Base-by-base conservation (phyloP, 192 early-diverging fungal species). In the Coemansia sp. region DNA sequence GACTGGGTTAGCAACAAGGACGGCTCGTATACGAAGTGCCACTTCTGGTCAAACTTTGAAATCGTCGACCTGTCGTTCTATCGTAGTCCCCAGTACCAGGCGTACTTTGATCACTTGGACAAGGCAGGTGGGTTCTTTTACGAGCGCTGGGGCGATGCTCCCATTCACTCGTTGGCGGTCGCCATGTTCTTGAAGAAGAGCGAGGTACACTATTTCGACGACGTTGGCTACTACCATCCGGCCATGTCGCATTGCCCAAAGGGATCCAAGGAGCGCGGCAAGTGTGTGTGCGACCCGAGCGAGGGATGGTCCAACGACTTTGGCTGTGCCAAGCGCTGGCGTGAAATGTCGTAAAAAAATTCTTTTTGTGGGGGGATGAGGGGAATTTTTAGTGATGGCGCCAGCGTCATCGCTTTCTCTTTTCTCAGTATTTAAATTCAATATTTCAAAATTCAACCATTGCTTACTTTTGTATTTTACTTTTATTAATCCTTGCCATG, bases 31-130 rank as follows among this genome's bases (percentile, higher is more conserved):
- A 89, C 87, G 53, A 42, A 45, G 10, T 93, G 89, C 71, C 89
- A 93, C 63, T 91, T 89, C 50, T 93, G 94, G 94, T 88, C 88
- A 50, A 95, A 95, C 65, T 95, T 95, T 86, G 94, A 95, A 74
- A 95, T 96, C 60, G 92, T 78, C 34, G 77, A 87, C 62, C 66
- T 94, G 56, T 27, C 24, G n/a, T n/a, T n/a, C 59, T 91, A 89
- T 67, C 75, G 90, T 51, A 70, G 70, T 51, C 40, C 73, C 13
- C 54, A 81, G 46, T 93, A 93, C 71, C 57, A 69, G 39, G 77
- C 77, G 45, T 93, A 86, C 66, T 93, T 93, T 66, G 75, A 89
- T 19, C 85, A 88, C 48, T 74, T 96, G 27, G 94, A 96, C 69
- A 67, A 86, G 59, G 69, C 85, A 1, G 93, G 94, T 40, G 94